A percentile compares a stretch with the other conserved stretches of the same genome.
phyloP scores from a whole-genome alignment of 345 rosid species.

The Citrus medica region DNA sequence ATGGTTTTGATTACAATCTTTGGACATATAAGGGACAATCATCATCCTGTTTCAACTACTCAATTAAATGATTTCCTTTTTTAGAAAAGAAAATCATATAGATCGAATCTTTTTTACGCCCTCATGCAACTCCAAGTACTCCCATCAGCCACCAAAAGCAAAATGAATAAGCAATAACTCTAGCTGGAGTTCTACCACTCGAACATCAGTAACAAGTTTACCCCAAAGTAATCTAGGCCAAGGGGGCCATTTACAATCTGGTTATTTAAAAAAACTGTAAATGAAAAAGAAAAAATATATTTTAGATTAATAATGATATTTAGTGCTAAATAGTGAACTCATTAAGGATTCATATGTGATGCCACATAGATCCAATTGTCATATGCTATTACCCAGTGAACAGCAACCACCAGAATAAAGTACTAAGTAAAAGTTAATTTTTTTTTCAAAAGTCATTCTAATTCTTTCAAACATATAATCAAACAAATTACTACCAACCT shows the following conservation, averaged over 20 bases:
- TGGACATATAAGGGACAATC: background rate
- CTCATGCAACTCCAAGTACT: background rate
- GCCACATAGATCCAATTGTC: background rate
- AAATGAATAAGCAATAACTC: background rate
- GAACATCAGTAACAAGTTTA: background rate
- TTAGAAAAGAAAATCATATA: background rate
- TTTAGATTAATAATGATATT: background rate
- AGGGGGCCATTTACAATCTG: background rate
- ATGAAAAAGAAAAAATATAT: background rate
- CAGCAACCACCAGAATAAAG: background rate
- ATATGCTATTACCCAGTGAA: background rate
- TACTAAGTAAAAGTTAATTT: background rate
- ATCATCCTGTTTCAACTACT: background rate
- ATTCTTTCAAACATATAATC: conserved; percentile 3
- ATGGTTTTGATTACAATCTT: background rate
- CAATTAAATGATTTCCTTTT: background rate
- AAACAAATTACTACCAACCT: conserved; percentile 40
- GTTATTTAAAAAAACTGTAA: background rate
- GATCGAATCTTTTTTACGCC: background rate
- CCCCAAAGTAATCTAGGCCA: background rate
- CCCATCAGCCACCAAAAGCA: background rate
- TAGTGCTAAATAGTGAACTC: background rate
- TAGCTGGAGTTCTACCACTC: background rate
- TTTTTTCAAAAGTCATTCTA: background rate
- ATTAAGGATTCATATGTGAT: background rate